Conservation (phyloP, 139 green algal genomes). For the Chlamydomonas asymmetrica region DNA sequence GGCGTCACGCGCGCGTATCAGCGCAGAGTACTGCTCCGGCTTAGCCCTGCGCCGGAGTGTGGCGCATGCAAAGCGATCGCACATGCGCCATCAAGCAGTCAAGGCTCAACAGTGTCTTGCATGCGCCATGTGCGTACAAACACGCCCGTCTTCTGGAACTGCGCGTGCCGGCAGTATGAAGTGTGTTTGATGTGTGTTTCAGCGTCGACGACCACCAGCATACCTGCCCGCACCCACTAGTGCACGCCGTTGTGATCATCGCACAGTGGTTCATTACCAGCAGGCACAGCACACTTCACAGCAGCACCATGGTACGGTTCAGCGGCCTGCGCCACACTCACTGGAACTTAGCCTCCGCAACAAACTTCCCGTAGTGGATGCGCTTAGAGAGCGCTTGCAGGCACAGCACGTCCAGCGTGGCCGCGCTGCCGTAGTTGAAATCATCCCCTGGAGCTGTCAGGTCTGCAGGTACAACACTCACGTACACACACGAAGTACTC, state of each 20-base stretch:
- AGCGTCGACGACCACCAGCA: too few species aligned
- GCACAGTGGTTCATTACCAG: too few species aligned
- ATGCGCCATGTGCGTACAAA: too few species aligned
- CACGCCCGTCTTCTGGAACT: too few species aligned
- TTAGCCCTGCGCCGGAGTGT: conserved; percentile 42
- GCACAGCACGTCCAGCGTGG: conserved; percentile 75
- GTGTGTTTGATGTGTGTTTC: too few species aligned
- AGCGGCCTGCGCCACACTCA: conserved; percentile 7
- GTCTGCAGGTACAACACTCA: conserved; percentile 52
- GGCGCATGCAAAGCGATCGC: neutral
- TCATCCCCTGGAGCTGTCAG: conserved; percentile 84
- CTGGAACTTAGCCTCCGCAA: conserved; percentile 98
- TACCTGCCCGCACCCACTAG: too few species aligned
- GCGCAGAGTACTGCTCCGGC: conserved; percentile 75
- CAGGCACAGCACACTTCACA: too few species aligned
- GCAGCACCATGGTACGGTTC: too few species aligned
- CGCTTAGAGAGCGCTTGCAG: conserved; percentile 93
- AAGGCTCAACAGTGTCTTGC: too few species aligned
- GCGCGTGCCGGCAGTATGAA: too few species aligned
- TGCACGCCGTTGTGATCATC: too few species aligned
- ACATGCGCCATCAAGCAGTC: too few species aligned
- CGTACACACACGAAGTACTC: neutral
- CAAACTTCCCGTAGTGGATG: conserved; percentile 99
- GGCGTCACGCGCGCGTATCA: conserved; percentile 75
- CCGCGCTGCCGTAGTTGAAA: conserved; percentile 92